phyloP scores from a whole-genome alignment of 176 grass and related monocot genomes.

The barley (Hordeum vulgare) region MorexV3_pseudomolecules_assembly NC_058522.1:536246809-536247308 shows the following conservation, averaged over 20 bases:
- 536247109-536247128: background rate
- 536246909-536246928: background rate
- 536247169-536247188: background rate
- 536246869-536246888: background rate
- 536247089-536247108: background rate
- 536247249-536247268: background rate
- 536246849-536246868: background rate
- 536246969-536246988: background rate
- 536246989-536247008: background rate
- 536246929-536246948: background rate
- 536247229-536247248: background rate
- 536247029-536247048: background rate
- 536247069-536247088: background rate
- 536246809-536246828: background rate
- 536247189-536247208: background rate
- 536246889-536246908: background rate
- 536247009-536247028: background rate
- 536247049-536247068: background rate
- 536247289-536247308: background rate
- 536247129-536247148: background rate
- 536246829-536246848: background rate
- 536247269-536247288: background rate
- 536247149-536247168: background rate
- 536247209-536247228: background rate
- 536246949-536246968: background rate